phyloP scores from a whole-genome alignment of 129 eudicot species.

The Lactuca saligna region DNA sequence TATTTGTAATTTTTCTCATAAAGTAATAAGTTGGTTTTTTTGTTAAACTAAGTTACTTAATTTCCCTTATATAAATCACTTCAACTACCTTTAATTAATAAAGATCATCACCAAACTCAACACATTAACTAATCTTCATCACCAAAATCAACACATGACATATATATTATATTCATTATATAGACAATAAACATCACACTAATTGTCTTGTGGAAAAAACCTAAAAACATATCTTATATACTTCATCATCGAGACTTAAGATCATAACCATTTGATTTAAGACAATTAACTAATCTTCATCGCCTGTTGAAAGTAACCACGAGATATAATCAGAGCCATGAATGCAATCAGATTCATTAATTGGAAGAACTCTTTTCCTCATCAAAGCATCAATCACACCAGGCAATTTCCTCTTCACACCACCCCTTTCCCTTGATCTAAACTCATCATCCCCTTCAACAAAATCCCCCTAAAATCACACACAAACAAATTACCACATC shows the following conservation, averaged over 20 bases:
- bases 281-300: conserved; percentile 19
- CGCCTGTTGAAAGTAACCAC: conserved; percentile 38
- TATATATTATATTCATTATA: not conserved
- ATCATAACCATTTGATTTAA: not conserved
- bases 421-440: conserved; percentile 66
- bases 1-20: too few species aligned
- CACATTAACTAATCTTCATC: too few species aligned
- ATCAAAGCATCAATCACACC: conserved; percentile 48
- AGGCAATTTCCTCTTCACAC: conserved; percentile 63
- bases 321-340: conserved; percentile 45
- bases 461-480: conserved; percentile 75
- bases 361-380: conserved; percentile 64
- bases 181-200: conserved; percentile 7
- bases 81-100: too few species aligned
- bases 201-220: conserved; percentile 1
- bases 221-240: not conserved
- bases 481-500: not conserved
- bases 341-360: conserved; percentile 28
- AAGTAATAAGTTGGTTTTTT: too few species aligned
- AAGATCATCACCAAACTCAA: too few species aligned
- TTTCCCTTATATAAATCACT: too few species aligned
- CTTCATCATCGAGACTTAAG: not conserved
- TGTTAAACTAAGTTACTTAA: too few species aligned
- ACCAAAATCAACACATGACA: too few species aligned
- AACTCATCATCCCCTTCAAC: conserved; percentile 71